Base-by-base conservation (phyloP, 345 rosid genomes). In the Pseudoturritis turrita region DNA sequence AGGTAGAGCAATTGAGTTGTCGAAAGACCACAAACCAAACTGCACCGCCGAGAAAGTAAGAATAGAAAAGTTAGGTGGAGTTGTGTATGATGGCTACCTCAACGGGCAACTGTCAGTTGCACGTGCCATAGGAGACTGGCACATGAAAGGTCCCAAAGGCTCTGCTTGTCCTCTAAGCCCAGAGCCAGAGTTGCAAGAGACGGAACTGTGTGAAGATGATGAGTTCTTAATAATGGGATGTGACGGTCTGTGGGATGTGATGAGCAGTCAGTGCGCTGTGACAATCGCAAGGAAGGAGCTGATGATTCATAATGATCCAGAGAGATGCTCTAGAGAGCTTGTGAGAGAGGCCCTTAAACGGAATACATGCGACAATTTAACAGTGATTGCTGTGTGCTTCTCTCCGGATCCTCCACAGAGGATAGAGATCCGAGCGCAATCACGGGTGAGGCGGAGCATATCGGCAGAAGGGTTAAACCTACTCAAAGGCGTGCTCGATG, bases 211-310 rank as follows among this genome's bases (percentile, higher is more conserved):
- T 0, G 97, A 88, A 68, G 99, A 95, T 3, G 99, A 95, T 39
- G 99, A 95, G 84, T 95, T 91, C 88, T 80, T 91, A 84, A 86
- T 95, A 66, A 87, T 94, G 87, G 98, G 97, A 33, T 89, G 98
- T 49, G 98, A 94, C 60, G 98, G 98, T 72, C 78, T 94, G 70
- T 94, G 98, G 98, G 98, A 94, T 81, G 98, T 94, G 35, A 94
- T 91, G 96, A 94, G 89, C 77, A 95, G 99, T 65, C 96, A 95
- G 72, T 86, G 89, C 78, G 99, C 99, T 1, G 97, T 95, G 65
- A 79, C 91, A 4, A 82, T 95, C 13, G 87, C 81, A 0, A 87
- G 97, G 86, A 91, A 83, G 60, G 96, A 88, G 68, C 82, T 91
- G 80, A 88, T 88, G 96, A 81, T 86, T 44, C 99, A 95, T 73